Conservation (phyloP, 2,329 filamentous ascomycete species). For the Reticulascus tulasneorum region DNA sequence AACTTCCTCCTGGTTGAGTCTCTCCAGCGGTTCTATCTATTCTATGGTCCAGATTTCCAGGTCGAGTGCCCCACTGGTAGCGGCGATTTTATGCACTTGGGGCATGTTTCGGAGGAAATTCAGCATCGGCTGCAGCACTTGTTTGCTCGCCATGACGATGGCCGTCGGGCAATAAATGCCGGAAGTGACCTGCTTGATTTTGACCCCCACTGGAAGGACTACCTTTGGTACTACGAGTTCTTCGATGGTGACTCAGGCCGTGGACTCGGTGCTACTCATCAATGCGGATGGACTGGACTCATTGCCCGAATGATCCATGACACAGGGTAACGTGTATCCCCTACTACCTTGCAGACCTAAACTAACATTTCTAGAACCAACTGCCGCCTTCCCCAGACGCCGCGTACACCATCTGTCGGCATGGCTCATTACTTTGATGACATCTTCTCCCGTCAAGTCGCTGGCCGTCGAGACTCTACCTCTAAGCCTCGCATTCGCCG, state of each 20-base stretch:
- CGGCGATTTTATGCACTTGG: slow-evolving; percentile 91
- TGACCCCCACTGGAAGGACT: slow-evolving; percentile 88
- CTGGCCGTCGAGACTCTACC: slow-evolving; percentile 31
- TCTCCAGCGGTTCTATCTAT: slow-evolving; percentile 92
- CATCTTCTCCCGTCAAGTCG: slow-evolving; percentile 60
- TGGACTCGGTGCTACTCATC: slow-evolving; percentile 86
- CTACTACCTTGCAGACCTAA: background rate
- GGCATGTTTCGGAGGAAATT: slow-evolving; percentile 89
- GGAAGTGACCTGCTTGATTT: slow-evolving; percentile 84
- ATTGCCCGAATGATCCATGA: slow-evolving; percentile 98
- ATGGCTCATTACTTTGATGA: slow-evolving; percentile 97
- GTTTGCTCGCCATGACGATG: slow-evolving; percentile 79
- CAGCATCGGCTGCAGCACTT: slow-evolving; percentile 93
- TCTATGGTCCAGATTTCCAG: slow-evolving; percentile 84
- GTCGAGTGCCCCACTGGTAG: slow-evolving; percentile 93
- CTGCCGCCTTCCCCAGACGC: slow-evolving; percentile 89
- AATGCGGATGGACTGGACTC: slow-evolving; percentile 93
- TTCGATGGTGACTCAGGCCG: slow-evolving; percentile 91
- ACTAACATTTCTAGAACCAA: slow-evolving; percentile 55
- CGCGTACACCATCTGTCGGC: slow-evolving; percentile 76
- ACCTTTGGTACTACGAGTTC: slow-evolving; percentile 96
- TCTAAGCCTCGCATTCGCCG: slow-evolving; percentile 60
- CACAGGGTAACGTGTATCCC: slow-evolving; percentile 68
- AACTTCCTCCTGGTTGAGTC: slow-evolving; percentile 94
- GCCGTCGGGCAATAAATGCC: slow-evolving; percentile 82